Conservation (phyloP, 345 rosid genomes). For the Angophora floribunda region DNA sequence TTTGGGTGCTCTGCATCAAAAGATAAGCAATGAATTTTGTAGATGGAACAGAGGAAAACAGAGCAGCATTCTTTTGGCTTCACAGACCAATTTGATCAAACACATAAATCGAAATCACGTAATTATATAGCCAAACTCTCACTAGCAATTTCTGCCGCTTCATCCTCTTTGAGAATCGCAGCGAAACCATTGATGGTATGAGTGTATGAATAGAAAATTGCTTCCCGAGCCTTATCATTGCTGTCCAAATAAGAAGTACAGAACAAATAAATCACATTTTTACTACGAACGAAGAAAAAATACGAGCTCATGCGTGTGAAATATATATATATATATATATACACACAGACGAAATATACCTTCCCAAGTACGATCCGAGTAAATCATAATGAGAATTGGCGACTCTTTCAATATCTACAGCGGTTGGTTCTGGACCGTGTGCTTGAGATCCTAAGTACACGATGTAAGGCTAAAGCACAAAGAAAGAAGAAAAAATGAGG, state of each 20-base stretch:
- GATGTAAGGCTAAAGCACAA: constrained; percentile 8
- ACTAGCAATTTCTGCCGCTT: constrained; percentile 52
- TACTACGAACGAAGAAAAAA: background rate
- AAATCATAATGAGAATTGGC: constrained; percentile 12
- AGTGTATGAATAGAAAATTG: constrained; percentile 53
- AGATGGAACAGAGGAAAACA: background rate
- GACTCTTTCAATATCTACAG: background rate
- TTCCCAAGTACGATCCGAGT: constrained; percentile 22
- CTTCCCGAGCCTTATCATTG: constrained; percentile 31
- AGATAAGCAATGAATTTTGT: background rate
- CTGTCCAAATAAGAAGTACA: constrained; percentile 11
- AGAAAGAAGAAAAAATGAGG: background rate
- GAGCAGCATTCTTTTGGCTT: background rate
- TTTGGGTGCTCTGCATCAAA: constrained; percentile 14
- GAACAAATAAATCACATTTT: background rate
- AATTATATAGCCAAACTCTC: background rate
- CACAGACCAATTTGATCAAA: background rate
- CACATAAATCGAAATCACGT: background rate
- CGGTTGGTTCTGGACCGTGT: background rate
- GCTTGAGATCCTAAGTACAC: constrained; percentile 26
- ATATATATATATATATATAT: background rate
- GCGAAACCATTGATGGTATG: constrained; percentile 61
- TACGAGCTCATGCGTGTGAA: background rate
- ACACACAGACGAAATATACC: background rate
- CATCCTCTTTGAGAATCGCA: constrained; percentile 42